These are phyloP conservation scores for Trichosanthes cucumerina DNA, from an alignment of 306 rosid species.

Conservation along the genomic window DNA sequence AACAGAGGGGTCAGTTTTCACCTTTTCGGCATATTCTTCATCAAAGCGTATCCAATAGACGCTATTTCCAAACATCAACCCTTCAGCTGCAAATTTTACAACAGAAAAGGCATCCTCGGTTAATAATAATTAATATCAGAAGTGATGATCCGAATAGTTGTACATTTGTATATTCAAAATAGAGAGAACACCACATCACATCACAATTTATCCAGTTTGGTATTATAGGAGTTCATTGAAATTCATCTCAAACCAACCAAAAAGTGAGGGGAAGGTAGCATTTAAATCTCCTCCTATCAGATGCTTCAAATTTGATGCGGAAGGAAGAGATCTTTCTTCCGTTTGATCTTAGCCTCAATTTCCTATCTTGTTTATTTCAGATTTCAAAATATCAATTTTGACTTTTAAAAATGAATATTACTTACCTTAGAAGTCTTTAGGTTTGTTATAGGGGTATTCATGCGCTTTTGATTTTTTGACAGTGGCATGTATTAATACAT, in stretches of 20 bases:
- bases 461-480: not conserved
- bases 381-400: not conserved
- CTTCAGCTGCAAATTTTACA: slow-evolving; percentile 67
- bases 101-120: slow-evolving; percentile 23
- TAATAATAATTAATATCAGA: slow-evolving; percentile 24
- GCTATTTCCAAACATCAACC: slow-evolving; percentile 71
- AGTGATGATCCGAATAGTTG: slow-evolving; percentile 15
- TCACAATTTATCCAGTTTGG: not conserved
- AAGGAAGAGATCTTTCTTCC: not conserved
- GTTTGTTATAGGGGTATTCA: not conserved
- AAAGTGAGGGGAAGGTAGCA: not conserved
- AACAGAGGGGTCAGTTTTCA: slow-evolving; percentile 7
- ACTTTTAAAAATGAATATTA: not conserved
- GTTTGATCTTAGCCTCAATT: not conserved
- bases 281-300: not conserved
- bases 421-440: not conserved
- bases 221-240: not conserved
- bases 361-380: not conserved
- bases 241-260: not conserved
- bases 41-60: slow-evolving; percentile 87
- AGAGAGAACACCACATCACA: not conserved
- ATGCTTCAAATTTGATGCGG: not conserved
- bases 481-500: not conserved
- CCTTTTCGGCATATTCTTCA: slow-evolving; percentile 79
- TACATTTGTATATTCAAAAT: not conserved